Evolutionary conservation across 1,139 yeast species (phyloP), one percentile per base, ranked within the genome.

Genomic region (Saccharomycopsis phalli): DNA sequence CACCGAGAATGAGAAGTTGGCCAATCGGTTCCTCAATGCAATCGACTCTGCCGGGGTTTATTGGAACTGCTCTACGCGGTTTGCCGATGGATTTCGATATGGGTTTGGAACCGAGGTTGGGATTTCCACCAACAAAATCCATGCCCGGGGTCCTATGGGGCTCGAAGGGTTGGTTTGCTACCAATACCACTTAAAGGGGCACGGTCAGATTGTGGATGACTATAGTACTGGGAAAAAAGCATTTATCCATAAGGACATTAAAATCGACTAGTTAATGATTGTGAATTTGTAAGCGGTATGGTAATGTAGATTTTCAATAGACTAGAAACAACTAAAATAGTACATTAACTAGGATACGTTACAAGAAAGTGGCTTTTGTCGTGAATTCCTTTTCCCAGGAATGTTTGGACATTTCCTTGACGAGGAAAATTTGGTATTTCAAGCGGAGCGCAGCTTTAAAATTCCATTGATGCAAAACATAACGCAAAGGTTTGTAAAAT

Each of bases 101-200:
- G 99, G 99, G 0, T 91, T 93, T 57, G 99, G 99, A 40, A 81
- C 98, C 6, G 99, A 93, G 60, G 98, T 93, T 22, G 99, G 99
- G 31, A 88, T 93, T 47, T 81, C 95, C 46, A 93, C 98, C 36
- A 87, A 88, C 57, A 91, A 91, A 59, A 86, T 93, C 50, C 98
- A 93, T 57, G 95, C 98, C 11, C 74, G 98, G 53, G 99, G 99
- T 1, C 99, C 98, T 10, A 97, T 93, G 28, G 99, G 99, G 2
- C 70, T 93, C 35, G 98, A 93, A 57, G 99, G 99, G 1, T 69
- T 93, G 50, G 94, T 87, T 61, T 83, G 94, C 51, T 93, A 93
- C 59, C 97, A 93, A 61, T 93, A 91, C 58, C 94, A 86, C 58
- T 66, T 91, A 49, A 74, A 81, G 60, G 98, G 98, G 31, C 67